Base-by-base conservation (phyloP, 2,329 filamentous ascomycete species). In the Diaporthe longicolla region DNA sequence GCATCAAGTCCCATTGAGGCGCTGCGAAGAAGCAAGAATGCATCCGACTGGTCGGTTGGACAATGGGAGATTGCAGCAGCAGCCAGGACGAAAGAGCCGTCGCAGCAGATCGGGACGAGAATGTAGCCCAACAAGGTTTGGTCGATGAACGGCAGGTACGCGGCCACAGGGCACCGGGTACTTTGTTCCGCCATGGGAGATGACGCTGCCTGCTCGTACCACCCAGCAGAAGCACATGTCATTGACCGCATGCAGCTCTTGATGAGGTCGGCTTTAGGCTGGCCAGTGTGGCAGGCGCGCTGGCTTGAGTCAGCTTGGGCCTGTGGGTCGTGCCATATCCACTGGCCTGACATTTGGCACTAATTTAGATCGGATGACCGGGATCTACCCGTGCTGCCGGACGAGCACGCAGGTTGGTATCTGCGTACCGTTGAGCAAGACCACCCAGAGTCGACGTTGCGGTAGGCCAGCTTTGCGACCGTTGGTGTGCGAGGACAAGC, bases 361-460 rank as follows among this genome's bases (percentile, higher is more conserved):
- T 58, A 70, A 70, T 45, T 52, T 61, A 71, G 55, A 71, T 63
- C 69, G 52, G 43, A 61, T 37, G 55, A 61, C 55, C 15, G 69
- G 69, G 69, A 61, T 71, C 69, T 71, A 61, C 69, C 69, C 69
- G 69, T 61, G 43, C 50, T 68, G 63, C 63, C 48, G 48, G 63
- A 54, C 45, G 32, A 68, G 63, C 9, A 37, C 45, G 45, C n/a
- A 52, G 63, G 29, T n/a, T 52, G n/a, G 63, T 66, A 66, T 32
- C 61, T 37, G 2, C 2, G 61, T 37, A 15, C 9, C 15, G 24
- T 7, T 13, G 43, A 8, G 10, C 17, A 61, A 37, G 29, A 21
- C 37, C 21, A 43, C 37, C 13, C 59, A 32, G 61, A 32, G 61
- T 45, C 43, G n/a, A n/a, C 43, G 3, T 32, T 32, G 29, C 29